Conservation (phyloP, 1,284 basidiomycete genomes). For the Cutaneotrichosporon cavernicola region DNA sequence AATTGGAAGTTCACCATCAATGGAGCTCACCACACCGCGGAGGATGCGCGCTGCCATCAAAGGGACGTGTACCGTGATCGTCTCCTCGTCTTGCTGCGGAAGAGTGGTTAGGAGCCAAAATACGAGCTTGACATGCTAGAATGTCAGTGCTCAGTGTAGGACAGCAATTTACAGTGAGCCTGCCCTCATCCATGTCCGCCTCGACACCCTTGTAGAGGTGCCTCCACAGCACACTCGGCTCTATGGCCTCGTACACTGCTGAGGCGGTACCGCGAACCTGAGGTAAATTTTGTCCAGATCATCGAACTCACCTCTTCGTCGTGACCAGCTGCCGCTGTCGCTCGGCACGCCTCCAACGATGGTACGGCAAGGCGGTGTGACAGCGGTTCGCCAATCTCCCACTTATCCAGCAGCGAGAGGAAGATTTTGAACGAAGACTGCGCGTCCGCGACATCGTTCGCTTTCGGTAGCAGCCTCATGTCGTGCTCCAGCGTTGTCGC, state of each 20-base stretch:
- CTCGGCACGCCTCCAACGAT: conserved; percentile 49
- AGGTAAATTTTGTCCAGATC: neutral
- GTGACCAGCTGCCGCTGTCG: conserved; percentile 12
- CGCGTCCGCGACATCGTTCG: conserved; percentile 69
- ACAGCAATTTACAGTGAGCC: neutral
- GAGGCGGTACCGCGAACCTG: conserved; percentile 73
- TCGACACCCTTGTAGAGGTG: conserved; percentile 59
- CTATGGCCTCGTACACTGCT: conserved; percentile 88
- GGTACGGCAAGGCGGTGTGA: conserved; percentile 78
- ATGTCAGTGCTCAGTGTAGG: neutral
- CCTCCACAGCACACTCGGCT: conserved; percentile 84
- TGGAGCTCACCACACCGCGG: conserved; percentile 1
- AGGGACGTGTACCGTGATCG: conserved; percentile 38
- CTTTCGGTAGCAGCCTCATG: conserved; percentile 62
- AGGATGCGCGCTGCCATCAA: conserved; percentile 30
- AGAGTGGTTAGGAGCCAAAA: conserved; percentile 54
- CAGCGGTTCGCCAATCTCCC: conserved; percentile 84
- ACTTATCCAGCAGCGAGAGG: conserved; percentile 91
- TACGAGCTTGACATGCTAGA: conserved; percentile 46
- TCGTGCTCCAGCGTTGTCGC: conserved; percentile 70
- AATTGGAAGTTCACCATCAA: neutral
- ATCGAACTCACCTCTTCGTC: conserved; percentile 51
- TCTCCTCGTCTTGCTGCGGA: conserved; percentile 56
- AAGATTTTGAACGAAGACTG: conserved; percentile 89
- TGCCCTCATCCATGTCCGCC: conserved; percentile 53